Evolutionary conservation across 495 filamentous ascomycete genomes (phyloP).

Genomic region (Penicillium canariense): DNA sequence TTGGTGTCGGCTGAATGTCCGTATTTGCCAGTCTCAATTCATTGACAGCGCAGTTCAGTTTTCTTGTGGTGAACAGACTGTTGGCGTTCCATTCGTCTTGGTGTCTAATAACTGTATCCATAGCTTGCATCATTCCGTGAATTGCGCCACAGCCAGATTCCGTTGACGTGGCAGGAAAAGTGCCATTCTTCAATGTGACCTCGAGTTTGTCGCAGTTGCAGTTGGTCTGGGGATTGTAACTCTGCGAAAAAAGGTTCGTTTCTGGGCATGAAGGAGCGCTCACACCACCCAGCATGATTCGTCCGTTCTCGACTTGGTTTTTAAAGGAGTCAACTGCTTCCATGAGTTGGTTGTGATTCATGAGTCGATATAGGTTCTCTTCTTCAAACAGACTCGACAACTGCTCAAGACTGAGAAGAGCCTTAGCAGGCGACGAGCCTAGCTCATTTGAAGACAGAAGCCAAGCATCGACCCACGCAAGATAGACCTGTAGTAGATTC

Average conservation of each 20-base stretch:
- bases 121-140: not conserved
- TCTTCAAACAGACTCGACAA: conserved; percentile 11
- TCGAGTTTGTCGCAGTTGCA: conserved; percentile 9
- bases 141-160: conserved; percentile 2
- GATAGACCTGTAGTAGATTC: conserved; percentile 11
- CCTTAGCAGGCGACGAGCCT: not conserved
- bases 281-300: conserved; percentile 10
- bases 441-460: not conserved
- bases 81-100: conserved; percentile 11
- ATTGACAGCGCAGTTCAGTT: conserved; percentile 9
- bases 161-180: not conserved
- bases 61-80: conserved; percentile 6
- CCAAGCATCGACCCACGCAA: conserved; percentile 20
- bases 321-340: conserved; percentile 11
- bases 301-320: not conserved
- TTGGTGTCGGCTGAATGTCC: conserved; percentile 7
- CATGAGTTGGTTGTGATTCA: conserved; percentile 2
- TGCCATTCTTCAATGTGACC: not conserved
- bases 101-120: conserved; percentile 2
- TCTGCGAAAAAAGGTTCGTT: conserved; percentile 15
- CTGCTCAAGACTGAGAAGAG: not conserved
- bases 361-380: conserved; percentile 5
- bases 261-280: conserved; percentile 17
- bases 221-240: conserved; percentile 16
- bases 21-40: conserved; percentile 14